Conservation (phyloP, 345 rosid genomes). For the Gynandropsis gynandra region DNA sequence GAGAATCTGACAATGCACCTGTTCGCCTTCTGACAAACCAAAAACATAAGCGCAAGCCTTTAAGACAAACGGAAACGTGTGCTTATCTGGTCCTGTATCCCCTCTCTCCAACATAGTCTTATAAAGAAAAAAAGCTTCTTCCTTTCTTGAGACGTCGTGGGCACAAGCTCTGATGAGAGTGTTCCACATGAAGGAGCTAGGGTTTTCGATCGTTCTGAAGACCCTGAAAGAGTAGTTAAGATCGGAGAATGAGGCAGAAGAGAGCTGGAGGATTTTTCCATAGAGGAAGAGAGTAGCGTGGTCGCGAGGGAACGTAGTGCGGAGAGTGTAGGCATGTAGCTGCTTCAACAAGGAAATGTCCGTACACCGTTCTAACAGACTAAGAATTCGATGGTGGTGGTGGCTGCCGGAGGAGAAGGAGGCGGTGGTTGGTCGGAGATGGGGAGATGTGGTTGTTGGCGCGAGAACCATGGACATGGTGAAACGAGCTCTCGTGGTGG, state of each 20-base stretch:
- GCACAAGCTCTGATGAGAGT: conserved; percentile 71
- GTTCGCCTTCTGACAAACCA: conserved; percentile 56
- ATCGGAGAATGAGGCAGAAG: conserved; percentile 34
- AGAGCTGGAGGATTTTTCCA: conserved; percentile 52
- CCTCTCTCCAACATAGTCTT: conserved; percentile 47
- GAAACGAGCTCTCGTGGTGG: neutral
- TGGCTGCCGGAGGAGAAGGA: conserved; percentile 13
- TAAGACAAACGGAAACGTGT: conserved; percentile 76
- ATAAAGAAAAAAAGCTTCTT: conserved; percentile 44
- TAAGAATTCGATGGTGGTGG: conserved; percentile 39
- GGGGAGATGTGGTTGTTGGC: conserved; percentile 30
- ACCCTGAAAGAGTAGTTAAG: conserved; percentile 44
- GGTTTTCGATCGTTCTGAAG: conserved; percentile 39
- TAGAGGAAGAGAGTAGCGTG: conserved; percentile 41
- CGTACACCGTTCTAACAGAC: conserved; percentile 34
- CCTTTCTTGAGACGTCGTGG: conserved; percentile 37
- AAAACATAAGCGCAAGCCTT: conserved; percentile 70
- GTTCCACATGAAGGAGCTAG: conserved; percentile 82
- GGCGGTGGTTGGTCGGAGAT: conserved; percentile 20
- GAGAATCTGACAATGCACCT: conserved; percentile 53
- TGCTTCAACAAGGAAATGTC: conserved; percentile 57
- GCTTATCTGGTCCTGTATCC: conserved; percentile 48
- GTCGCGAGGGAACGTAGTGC: conserved; percentile 37
- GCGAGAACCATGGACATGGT: conserved; percentile 27
- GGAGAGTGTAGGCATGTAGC: conserved; percentile 65